These are phyloP conservation scores for Aspergillus homomorphus DNA, from an alignment of 495 filamentous ascomycete genomes.

Conservation along the genomic window DNA sequence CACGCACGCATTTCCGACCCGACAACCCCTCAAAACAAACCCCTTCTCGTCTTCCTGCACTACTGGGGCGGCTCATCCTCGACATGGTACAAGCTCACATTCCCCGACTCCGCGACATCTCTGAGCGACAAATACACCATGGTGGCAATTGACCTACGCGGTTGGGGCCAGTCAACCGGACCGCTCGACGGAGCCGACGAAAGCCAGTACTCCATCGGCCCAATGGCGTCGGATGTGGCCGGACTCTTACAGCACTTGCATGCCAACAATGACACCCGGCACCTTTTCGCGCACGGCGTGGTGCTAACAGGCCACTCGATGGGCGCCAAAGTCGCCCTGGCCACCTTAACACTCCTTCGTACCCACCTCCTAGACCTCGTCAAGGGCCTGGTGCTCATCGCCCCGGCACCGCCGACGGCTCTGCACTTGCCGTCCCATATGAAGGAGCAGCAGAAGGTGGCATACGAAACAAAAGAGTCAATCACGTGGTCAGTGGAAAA, in stretches of 20 bases:
- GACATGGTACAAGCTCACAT: conserved; percentile 35
- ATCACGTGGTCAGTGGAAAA: conserved; percentile 33
- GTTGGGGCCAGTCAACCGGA: conserved; percentile 40
- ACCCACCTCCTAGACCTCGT: conserved; percentile 12
- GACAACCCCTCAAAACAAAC: conserved; percentile 5
- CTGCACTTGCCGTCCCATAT: conserved; percentile 34
- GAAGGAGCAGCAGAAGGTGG: conserved; percentile 33
- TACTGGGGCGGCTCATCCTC: conserved; percentile 44
- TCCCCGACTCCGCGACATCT: conserved; percentile 17
- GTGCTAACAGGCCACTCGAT: conserved; percentile 43
- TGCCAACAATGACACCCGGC: not conserved
- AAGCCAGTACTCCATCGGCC: conserved; percentile 23
- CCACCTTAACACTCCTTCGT: conserved; percentile 20
- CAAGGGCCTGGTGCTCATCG: conserved; percentile 35
- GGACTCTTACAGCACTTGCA: conserved; percentile 21
- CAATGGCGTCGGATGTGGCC: conserved; percentile 33
- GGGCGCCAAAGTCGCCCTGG: conserved; percentile 42
- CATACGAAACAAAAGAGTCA: conserved; percentile 30
- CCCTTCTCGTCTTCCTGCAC: conserved; percentile 38
- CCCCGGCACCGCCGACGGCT: conserved; percentile 33
- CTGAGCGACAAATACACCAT: conserved; percentile 23
- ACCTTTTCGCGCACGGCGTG: conserved; percentile 23
- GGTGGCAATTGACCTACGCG: conserved; percentile 34
- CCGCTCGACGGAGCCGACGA: conserved; percentile 12
- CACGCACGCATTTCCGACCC: conserved; percentile 14